Evolutionary conservation across 371 early-diverging fungal genomes (phyloP).

Genomic region (Haplosporangium sp.): DNA sequence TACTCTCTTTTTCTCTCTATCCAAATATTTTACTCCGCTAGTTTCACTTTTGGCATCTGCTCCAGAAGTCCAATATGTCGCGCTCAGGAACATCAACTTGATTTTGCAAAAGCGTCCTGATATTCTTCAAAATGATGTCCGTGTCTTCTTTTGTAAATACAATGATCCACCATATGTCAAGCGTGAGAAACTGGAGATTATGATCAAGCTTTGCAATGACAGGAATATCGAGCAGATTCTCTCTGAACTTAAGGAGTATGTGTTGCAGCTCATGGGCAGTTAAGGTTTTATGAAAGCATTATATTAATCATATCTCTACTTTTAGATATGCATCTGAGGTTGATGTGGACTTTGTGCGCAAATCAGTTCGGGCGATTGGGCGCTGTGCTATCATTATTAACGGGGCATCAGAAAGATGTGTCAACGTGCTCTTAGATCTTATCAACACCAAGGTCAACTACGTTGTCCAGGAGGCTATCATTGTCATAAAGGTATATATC

Average conservation of each 20-base stretch:
- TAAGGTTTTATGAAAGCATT: too few species aligned
- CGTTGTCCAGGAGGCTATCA: conserved; percentile 92
- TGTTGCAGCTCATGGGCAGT: background rate
- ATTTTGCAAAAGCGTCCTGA: conserved; percentile 94
- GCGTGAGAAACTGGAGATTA: conserved; percentile 94
- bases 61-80: conserved; percentile 98
- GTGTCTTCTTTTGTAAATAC: conserved; percentile 98
- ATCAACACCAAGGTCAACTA: conserved; percentile 91
- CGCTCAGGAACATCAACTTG: conserved; percentile 94
- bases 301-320: background rate
- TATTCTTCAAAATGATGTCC: conserved; percentile 90
- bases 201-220: conserved; percentile 87
- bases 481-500: conserved; percentile 83
- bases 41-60: conserved; percentile 91
- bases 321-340: conserved; percentile 93
- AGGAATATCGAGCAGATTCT: conserved; percentile 92
- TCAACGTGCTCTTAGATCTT: conserved; percentile 89
- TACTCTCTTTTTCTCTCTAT: background rate
- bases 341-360: conserved; percentile 96
- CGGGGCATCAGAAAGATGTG: conserved; percentile 87
- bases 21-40: conserved; percentile 20
- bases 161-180: conserved; percentile 99
- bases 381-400: conserved; percentile 94
- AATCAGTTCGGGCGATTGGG: conserved; percentile 92
- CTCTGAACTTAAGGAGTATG: conserved; percentile 92